Percentiles rank a stretch among this genome's conserved stretches.
phyloP scores from a whole-genome alignment of 768 basidiomycete genomes.

The Suillus discolor region DNA sequence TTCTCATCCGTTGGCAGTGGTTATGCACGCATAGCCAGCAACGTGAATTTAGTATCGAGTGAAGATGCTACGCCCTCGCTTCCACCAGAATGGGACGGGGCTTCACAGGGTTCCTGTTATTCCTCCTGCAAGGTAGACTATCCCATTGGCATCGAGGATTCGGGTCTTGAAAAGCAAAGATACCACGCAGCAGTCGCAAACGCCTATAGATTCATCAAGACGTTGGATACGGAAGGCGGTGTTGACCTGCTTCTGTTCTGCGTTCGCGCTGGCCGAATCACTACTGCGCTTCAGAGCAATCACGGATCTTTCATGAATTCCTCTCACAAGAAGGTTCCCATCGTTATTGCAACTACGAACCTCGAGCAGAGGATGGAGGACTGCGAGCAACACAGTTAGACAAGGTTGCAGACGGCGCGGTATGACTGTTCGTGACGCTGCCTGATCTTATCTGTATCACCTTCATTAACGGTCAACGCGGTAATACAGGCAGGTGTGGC shows the following conservation, averaged over 20 bases:
- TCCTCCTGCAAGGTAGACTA: conserved; percentile 21
- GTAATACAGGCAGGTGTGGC: conserved; percentile 42
- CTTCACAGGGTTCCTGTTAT: background rate
- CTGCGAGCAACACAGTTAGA: background rate
- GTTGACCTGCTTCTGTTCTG: conserved; percentile 44
- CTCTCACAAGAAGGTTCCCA: conserved; percentile 36
- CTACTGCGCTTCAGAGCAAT: conserved; percentile 27
- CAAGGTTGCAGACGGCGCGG: conserved; percentile 3
- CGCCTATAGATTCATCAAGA: conserved; percentile 35
- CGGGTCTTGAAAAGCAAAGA: conserved; percentile 19
- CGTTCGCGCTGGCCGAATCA: conserved; percentile 42
- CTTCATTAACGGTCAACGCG: background rate
- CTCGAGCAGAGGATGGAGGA: conserved; percentile 31
- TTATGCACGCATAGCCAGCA: conserved; percentile 5
- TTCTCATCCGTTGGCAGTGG: background rate
- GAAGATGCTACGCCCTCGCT: background rate
- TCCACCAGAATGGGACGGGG: conserved; percentile 27
- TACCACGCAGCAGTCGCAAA: conserved; percentile 32
- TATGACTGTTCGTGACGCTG: conserved; percentile 12
- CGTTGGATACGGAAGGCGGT: conserved; percentile 34
- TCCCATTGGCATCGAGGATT: conserved; percentile 36
- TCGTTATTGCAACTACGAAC: conserved; percentile 41
- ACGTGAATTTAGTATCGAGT: background rate
- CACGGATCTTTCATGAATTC: conserved; percentile 8
- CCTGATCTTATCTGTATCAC: background rate